Conservation (phyloP, 352 stramenopile genomes). For the Globisporangium spinosum region DNA sequence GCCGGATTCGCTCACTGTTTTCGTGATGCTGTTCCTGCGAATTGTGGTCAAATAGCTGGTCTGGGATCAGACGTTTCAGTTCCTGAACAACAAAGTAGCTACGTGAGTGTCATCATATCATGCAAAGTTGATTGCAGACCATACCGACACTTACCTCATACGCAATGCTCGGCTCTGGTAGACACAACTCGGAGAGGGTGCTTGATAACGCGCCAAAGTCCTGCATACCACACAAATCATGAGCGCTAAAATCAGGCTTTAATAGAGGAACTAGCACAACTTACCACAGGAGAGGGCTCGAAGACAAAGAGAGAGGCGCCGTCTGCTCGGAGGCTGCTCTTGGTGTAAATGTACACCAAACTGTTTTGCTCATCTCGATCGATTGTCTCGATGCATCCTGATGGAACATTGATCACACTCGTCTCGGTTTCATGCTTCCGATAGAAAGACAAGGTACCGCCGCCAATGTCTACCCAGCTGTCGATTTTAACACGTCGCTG, state of each 20-base stretch:
- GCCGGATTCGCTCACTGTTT: background rate
- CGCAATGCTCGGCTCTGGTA: background rate
- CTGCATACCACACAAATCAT: background rate
- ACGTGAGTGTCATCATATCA: background rate
- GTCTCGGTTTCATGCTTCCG: slow-evolving; percentile 33
- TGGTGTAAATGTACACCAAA: slow-evolving; percentile 24
- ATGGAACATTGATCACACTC: slow-evolving; percentile 53
- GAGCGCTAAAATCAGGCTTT: background rate
- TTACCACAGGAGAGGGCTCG: slow-evolving; percentile 11
- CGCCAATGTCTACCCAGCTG: slow-evolving; percentile 51
- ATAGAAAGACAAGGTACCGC: slow-evolving; percentile 48
- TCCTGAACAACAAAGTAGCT: background rate
- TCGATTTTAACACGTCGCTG: slow-evolving; percentile 42
- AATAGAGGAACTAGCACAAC: too few species aligned
- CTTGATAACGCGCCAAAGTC: background rate
- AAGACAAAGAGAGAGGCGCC: slow-evolving; percentile 18
- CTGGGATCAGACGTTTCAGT: slow-evolving; percentile 8
- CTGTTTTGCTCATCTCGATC: slow-evolving; percentile 30
- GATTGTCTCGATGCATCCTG: slow-evolving; percentile 37
- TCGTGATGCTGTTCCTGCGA: background rate
- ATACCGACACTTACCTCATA: slow-evolving; percentile 1
- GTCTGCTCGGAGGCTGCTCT: slow-evolving; percentile 8
- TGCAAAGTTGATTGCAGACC: background rate
- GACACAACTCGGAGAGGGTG: background rate
- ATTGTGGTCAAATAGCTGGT: background rate